Evolutionary conservation across 108 stramenopile species (phyloP).

Genomic region (Parietichytrium sp.): DNA sequence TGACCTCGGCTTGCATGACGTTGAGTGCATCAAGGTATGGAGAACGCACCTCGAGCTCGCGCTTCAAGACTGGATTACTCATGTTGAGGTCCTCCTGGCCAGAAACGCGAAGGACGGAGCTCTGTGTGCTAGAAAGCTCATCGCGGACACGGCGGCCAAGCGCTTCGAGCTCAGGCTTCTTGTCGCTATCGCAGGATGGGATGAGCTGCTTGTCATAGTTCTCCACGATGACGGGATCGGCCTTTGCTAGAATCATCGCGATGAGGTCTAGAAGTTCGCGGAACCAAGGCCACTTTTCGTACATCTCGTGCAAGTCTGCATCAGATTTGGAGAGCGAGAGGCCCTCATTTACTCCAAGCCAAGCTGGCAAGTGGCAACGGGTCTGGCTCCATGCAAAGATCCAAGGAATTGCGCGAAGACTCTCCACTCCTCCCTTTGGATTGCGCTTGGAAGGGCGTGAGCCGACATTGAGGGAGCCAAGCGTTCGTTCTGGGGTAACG

Average conservation of each 20-base stretch:
- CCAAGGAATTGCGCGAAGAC: constrained; percentile 93
- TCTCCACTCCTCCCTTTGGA: constrained; percentile 90
- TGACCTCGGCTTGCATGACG: constrained; percentile 86
- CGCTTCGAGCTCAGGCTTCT: constrained; percentile 57
- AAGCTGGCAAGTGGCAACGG: constrained; percentile 85
- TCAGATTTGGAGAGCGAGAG: constrained; percentile 62
- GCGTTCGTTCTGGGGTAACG: constrained; percentile 93
- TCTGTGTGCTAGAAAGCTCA: constrained; percentile 75
- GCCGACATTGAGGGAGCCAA: constrained; percentile 84
- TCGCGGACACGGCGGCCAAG: constrained; percentile 78
- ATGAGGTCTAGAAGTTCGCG: constrained; percentile 84
- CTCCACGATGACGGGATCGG: constrained; percentile 80
- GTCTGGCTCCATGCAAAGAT: constrained; percentile 97
- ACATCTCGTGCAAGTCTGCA: constrained; percentile 76
- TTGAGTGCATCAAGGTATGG: constrained; percentile 97
- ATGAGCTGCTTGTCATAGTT: constrained; percentile 88
- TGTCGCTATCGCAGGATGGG: constrained; percentile 47
- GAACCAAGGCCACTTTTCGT: constrained; percentile 91
- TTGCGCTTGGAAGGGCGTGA: constrained; percentile 90
- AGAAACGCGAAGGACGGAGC: constrained; percentile 77
- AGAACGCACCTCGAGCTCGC: constrained; percentile 81
- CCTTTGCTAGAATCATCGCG: constrained; percentile 89
- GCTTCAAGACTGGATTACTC: constrained; percentile 75
- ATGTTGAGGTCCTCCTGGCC: constrained; percentile 73
- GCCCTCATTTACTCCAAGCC: constrained; percentile 91